Evolutionary conservation across 2,329 filamentous ascomycete genomes (phyloP).

Genomic region (Cylindrodendrum hubeiense): DNA sequence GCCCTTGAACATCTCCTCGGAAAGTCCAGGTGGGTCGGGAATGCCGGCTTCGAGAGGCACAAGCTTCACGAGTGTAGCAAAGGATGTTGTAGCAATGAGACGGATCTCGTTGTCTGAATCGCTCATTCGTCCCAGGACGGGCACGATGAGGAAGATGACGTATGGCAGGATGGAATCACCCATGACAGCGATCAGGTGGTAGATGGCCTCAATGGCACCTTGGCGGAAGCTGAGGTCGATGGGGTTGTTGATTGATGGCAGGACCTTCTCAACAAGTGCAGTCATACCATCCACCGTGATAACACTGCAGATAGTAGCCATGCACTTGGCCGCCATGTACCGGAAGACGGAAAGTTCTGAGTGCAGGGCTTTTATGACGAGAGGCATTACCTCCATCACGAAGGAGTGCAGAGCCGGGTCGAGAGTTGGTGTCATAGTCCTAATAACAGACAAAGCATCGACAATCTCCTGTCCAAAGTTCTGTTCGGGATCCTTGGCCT

Average conservation of each 20-base stretch:
- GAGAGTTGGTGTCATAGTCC: conserved; percentile 93
- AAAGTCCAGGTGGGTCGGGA: conserved; percentile 93
- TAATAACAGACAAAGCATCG: conserved; percentile 91
- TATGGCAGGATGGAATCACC: conserved; percentile 96
- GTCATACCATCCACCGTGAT: conserved; percentile 97
- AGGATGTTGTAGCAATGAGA: conserved; percentile 94
- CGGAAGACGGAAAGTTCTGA: conserved; percentile 91
- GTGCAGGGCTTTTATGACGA: conserved; percentile 88
- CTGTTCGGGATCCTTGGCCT: conserved; percentile 79
- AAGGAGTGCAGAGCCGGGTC: conserved; percentile 81
- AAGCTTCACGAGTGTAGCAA: conserved; percentile 95
- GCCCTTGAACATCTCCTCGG: conserved; percentile 87
- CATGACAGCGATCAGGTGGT: conserved; percentile 98
- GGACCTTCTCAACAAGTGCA: conserved; percentile 89
- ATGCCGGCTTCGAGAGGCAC: conserved; percentile 98
- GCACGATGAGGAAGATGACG: conserved; percentile 98
- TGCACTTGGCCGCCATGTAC: conserved; percentile 96
- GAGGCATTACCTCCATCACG: conserved; percentile 84
- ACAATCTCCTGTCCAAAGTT: conserved; percentile 91
- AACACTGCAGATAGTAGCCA: conserved; percentile 97
- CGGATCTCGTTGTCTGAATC: conserved; percentile 97
- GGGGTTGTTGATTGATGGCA: conserved; percentile 92
- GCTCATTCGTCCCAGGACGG: conserved; percentile 97
- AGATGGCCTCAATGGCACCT: conserved; percentile 94
- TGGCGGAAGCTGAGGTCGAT: conserved; percentile 90